phyloP scores from a whole-genome alignment of 805 yeast genomes.

The Candida lessepsii region DNA sequence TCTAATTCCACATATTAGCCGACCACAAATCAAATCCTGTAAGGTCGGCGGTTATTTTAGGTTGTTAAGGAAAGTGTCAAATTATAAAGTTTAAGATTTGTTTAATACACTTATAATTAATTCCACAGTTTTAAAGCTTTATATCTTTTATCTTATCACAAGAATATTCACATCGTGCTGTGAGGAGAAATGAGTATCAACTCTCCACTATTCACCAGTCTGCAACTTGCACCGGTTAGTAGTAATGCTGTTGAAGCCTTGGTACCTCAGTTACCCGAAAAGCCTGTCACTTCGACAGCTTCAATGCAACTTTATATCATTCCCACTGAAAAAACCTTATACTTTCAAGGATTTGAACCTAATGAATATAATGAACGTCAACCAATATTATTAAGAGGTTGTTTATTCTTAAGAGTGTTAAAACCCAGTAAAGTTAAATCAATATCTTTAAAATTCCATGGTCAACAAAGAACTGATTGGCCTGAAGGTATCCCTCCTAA shows the following conservation, averaged over 20 bases:
- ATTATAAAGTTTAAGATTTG: no score
- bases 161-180: background rate
- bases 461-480: slow-evolving; percentile 83
- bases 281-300: slow-evolving; percentile 59
- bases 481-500: slow-evolving; percentile 98
- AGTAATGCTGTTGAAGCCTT: slow-evolving; percentile 19
- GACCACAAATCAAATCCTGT: background rate
- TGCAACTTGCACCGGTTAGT: slow-evolving; percentile 22
- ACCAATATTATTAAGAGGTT: slow-evolving; percentile 80
- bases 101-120: no score
- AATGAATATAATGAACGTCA: slow-evolving; percentile 64
- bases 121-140: no score
- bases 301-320: slow-evolving; percentile 70
- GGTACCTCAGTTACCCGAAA: slow-evolving; percentile 49
- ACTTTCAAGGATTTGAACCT: slow-evolving; percentile 76
- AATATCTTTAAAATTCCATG: slow-evolving; percentile 61
- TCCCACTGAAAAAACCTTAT: slow-evolving; percentile 77
- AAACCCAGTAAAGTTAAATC: slow-evolving; percentile 72
- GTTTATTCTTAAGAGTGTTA: slow-evolving; percentile 63
- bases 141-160: no score
- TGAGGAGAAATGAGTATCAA: slow-evolving; percentile 9
- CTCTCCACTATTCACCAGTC: slow-evolving; percentile 30
- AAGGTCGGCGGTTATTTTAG: background rate
- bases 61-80: background rate
- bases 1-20: background rate